Evolutionary conservation across 768 basidiomycete genomes (phyloP).

Genomic region (Psilocybe cyanescens): DNA sequence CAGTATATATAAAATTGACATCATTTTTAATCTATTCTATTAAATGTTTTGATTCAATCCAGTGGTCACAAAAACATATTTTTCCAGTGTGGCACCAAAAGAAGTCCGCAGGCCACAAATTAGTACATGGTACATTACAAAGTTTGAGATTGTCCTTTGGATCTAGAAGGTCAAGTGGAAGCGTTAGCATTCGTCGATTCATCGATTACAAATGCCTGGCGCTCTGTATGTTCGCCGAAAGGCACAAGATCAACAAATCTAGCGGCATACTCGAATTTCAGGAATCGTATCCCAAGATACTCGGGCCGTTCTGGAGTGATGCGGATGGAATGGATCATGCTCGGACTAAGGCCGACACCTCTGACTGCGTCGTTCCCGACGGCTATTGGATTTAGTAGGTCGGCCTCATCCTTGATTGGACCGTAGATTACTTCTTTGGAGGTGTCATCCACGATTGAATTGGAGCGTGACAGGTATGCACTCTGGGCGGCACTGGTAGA

Average conservation of each 20-base stretch:
- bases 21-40: too few relatives aligned
- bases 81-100: too few relatives aligned
- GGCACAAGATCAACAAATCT: conserved; percentile 13
- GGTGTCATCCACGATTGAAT: not conserved
- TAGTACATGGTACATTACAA: too few relatives aligned
- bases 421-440: conserved; percentile 1
- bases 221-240: conserved; percentile 1
- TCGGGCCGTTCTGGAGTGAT: not conserved
- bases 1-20: too few relatives aligned
- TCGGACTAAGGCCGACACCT: conserved; percentile 1
- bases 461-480: not conserved
- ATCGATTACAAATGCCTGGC: conserved; percentile 1
- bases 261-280: conserved; percentile 8
- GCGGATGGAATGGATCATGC: conserved; percentile 7
- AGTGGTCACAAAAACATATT: too few relatives aligned
- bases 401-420: not conserved
- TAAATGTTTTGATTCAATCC: too few relatives aligned
- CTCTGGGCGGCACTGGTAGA: too few relatives aligned
- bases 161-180: too few relatives aligned
- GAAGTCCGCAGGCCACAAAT: too few relatives aligned
- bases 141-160: too few relatives aligned
- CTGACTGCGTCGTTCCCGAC: conserved; percentile 10
- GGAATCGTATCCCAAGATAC: conserved; percentile 5
- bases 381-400: not conserved
- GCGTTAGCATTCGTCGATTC: too few relatives aligned